Base-by-base conservation (phyloP, 2,329 filamentous ascomycete genomes). In the Pseudocercospora eumusae region DNA sequence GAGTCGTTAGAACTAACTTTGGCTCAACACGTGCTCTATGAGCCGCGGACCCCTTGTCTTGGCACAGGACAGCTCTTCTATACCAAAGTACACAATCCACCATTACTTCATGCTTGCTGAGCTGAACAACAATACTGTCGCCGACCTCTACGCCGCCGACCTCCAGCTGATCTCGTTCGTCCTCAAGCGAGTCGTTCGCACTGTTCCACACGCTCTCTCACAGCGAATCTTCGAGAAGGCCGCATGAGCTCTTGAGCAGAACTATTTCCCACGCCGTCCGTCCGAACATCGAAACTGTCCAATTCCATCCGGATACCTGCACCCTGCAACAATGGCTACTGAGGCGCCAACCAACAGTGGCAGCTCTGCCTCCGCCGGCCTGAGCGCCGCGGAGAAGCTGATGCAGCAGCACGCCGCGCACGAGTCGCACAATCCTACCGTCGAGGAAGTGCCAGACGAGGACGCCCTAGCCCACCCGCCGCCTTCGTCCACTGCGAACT, bases 401-500 rank as follows among this genome's bases (percentile, higher is more conserved):
- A 79, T 81, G 71, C 77, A 82, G 69, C 78, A 83, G 75, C 83
- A 85, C 72, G 76, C 79, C 55, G 78, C 78, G 64, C 77, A 81
- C 61, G 79, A 84, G 70, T 73, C 74, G 36, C 84, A 86, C 76
- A 71, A 75, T 53, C 84, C 85, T 67, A 92, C 88, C 23, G 84
- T 96, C 67, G 92, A 96, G 77, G 92, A 96, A 54, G 87, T 85
- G 42, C 82, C 84, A 27, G 92, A 96, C 73, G 91, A 96, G 76
- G 91, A 96, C 45, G 85, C 91, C 67, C 76, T 87, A 66, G 79
- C 80, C 67, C 80, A 84, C 78, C 79, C 84, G 70, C 80, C 83
- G 60, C 83, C 36, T 40, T 40, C 79, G 57, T 84, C 79, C 60
- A 78, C 74, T 27, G 71, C 74, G 44, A 69, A 78, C 65, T 71